Percentiles rank a stretch among this genome's conserved stretches.
phyloP scores from a whole-genome alignment of 1,139 yeast species.

The Candida sp. region DNA sequence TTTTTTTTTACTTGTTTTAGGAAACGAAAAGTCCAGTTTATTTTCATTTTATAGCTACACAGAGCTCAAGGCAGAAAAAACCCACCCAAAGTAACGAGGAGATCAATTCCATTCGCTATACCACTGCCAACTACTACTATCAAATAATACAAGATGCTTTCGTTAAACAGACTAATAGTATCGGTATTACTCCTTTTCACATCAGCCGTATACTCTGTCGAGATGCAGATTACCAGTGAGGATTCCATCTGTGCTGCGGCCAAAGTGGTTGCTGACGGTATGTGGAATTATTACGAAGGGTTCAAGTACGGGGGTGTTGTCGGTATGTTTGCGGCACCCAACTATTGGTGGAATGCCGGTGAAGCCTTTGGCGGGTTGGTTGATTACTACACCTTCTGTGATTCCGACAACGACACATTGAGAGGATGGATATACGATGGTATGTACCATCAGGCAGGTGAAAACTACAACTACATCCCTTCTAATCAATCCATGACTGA shows the following conservation, averaged over 20 bases:
- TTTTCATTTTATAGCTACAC: too few relatives aligned
- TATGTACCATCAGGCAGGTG: conserved; percentile 58
- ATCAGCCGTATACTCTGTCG: conserved; percentile 10
- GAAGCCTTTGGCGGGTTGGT: conserved; percentile 68
- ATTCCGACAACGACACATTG: conserved; percentile 44
- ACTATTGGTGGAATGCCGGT: conserved; percentile 80
- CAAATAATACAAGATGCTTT: not conserved
- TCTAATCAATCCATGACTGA: conserved; percentile 63
- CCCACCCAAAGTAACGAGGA: too few relatives aligned
- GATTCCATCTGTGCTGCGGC: conserved; percentile 57
- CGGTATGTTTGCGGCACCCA: conserved; percentile 62
- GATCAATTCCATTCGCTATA: too few relatives aligned
- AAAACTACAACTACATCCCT: conserved; percentile 57
- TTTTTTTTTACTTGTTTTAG: too few relatives aligned
- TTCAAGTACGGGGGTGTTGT: conserved; percentile 55
- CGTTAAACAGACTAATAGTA: conserved; percentile 1
- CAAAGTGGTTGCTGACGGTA: conserved; percentile 48
- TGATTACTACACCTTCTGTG: conserved; percentile 56
- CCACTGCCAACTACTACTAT: too few relatives aligned
- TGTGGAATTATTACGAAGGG: conserved; percentile 64
- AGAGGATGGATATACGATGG: conserved; percentile 41
- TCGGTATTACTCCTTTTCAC: conserved; percentile 5
- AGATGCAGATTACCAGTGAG: conserved; percentile 23
- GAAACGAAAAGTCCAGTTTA: too few relatives aligned
- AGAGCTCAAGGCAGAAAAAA: too few relatives aligned